A percentile compares a stretch with the other conserved stretches of the same genome.
Conservation (phyloP, 225 moss, liverwort and hornwort genomes). For the Antitrichia curtipendula region DNA sequence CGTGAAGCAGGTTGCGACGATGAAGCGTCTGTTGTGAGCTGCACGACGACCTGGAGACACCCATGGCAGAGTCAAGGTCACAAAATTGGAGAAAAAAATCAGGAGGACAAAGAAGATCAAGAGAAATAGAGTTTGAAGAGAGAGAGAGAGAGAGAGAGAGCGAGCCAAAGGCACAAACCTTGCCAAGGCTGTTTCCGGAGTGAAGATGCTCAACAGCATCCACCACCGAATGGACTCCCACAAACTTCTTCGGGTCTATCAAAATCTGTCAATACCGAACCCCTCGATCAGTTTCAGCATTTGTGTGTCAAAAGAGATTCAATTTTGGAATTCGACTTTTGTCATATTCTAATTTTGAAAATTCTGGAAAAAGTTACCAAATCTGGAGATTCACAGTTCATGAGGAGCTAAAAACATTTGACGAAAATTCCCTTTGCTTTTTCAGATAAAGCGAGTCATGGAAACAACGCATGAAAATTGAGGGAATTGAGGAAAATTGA, state of each 20-base stretch:
- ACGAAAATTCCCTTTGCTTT: background rate
- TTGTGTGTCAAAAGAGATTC: background rate
- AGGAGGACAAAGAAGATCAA: background rate
- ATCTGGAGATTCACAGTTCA: background rate
- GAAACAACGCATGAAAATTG: background rate
- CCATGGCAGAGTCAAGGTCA: background rate
- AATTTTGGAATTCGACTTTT: background rate
- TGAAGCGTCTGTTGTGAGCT: conserved; percentile 6
- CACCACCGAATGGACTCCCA: conserved; percentile 59
- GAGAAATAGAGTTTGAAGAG: background rate
- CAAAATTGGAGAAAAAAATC: background rate
- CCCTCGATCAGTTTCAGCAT: background rate
- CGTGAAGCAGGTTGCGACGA: conserved; percentile 7
- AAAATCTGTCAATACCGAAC: conserved; percentile 11
- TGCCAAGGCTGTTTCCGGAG: conserved; percentile 79
- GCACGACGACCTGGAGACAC: conserved; percentile 35
- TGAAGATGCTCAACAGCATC: conserved; percentile 92
- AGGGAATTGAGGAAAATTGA: background rate
- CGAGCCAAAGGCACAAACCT: conserved; percentile 40
- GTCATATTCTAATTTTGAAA: background rate
- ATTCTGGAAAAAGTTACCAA: background rate
- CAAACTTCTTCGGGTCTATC: conserved; percentile 66
- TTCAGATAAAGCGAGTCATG: background rate
- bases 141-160: background rate
- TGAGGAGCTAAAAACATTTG: background rate